Base-by-base conservation (phyloP, 2,329 filamentous ascomycete genomes). In the Penicillium sp. region DNA sequence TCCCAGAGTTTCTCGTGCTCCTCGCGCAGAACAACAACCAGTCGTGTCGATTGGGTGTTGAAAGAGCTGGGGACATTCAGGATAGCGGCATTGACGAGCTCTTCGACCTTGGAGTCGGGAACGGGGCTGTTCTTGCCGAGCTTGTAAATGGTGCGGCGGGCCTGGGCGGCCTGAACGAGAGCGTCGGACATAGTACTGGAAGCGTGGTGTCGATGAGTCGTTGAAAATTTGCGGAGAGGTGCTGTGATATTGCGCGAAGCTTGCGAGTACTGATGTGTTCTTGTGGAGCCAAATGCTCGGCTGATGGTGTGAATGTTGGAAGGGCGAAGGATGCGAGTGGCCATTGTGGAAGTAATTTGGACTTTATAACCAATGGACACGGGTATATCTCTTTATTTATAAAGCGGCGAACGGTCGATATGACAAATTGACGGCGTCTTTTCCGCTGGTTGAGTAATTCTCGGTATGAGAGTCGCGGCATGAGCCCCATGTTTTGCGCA, bases 1-100 rank as follows among this genome's bases (percentile, higher is more conserved):
- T 90, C 86, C 93, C 92, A 96, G 63, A 95, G 84, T 77, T 88
- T 87, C 65, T 91, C 85, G 78, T 96, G 92, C 73, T 96, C 88
- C 57, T 82, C 83, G 66, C 88, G 86, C 66, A 94, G 81, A 49
- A 96, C 83, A 47, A 96, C 82, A 44, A 95, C 82, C 53, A 88
- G 76, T 54, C 92, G 86, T 61, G 89, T 87, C 62, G 85, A 85
- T 79, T 96, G 92, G 39, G 85, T 88, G 84, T 96, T 96, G 86
- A 96, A 96, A 59, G 86, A 85, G 47, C 84, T 87, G 39, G 92
- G 92, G 1, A 87, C 80, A 71, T 90, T 80, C 54, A 84, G 77
- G 61, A 94, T 78, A 49, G 84, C 79, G 12, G 66, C 58, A 48
- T 72, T 65, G 33, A 74, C 69, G 28, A 74, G 64, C 45, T 68